A percentile compares a stretch with the other conserved stretches of the same genome.
Evolutionary conservation across 805 yeast genomes (phyloP).

Genomic region (Candida nanaspora): DNA sequence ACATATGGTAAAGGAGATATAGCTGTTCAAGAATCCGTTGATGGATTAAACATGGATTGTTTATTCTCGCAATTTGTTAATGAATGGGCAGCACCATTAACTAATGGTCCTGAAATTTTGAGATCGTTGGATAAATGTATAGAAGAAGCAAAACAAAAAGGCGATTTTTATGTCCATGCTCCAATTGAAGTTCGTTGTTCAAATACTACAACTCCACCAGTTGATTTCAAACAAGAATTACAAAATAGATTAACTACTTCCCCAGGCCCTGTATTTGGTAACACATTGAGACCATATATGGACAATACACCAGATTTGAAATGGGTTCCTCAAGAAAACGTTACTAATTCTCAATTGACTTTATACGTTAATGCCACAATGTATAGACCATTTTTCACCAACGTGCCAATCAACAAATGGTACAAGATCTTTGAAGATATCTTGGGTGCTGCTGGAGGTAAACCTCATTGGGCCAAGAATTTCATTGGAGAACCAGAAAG

Average conservation of each 20-base stretch:
- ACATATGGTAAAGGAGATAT: conserved; percentile 50
- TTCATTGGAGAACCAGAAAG: conserved; percentile 50
- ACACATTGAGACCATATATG: conserved; percentile 69
- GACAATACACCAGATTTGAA: conserved; percentile 71
- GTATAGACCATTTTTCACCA: conserved; percentile 84
- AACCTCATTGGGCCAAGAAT: conserved; percentile 98
- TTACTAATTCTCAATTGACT: conserved; percentile 72
- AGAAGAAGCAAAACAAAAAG: conserved; percentile 46
- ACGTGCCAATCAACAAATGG: conserved; percentile 75
- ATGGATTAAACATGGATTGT: conserved; percentile 93
- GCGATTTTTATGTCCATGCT: conserved; percentile 81
- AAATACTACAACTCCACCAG: conserved; percentile 47
- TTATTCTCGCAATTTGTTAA: conserved; percentile 88
- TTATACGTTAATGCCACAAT: conserved; percentile 88
- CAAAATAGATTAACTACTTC: conserved; percentile 42
- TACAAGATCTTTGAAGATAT: conserved; percentile 75
- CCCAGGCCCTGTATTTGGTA: conserved; percentile 81
- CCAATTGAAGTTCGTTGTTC: conserved; percentile 94
- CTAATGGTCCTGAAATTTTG: conserved; percentile 67
- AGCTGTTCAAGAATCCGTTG: conserved; percentile 74
- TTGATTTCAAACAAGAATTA: conserved; percentile 35
- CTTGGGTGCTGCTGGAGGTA: conserved; percentile 74
- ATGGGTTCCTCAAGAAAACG: conserved; percentile 44
- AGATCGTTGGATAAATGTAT: conserved; percentile 55
- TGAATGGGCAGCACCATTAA: conserved; percentile 95